Conservation (phyloP, 1,139 yeast species). For the Yamadazyma jaroonii region DNA sequence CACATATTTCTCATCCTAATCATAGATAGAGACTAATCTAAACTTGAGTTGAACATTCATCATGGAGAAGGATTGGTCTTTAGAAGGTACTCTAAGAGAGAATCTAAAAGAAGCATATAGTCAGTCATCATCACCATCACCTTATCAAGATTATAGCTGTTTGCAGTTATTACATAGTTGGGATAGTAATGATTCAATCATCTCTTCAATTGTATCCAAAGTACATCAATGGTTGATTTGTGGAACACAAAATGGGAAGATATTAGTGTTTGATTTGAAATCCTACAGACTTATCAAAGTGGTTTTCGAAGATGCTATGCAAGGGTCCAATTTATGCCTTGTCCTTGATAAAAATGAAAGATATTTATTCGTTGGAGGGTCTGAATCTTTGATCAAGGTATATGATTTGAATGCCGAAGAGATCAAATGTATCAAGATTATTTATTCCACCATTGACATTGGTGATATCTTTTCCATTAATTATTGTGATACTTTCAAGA, state of each 20-base stretch:
- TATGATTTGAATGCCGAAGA: slow-evolving; percentile 55
- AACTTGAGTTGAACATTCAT: too few species aligned
- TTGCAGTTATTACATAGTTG: slow-evolving; percentile 61
- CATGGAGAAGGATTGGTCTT: background rate
- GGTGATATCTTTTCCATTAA: slow-evolving; percentile 89
- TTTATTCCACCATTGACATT: slow-evolving; percentile 81
- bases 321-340: slow-evolving; percentile 72
- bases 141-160: slow-evolving; percentile 4
- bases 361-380: slow-evolving; percentile 77
- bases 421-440: slow-evolving; percentile 51
- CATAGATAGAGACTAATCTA: too few species aligned
- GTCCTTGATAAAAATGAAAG: slow-evolving; percentile 57
- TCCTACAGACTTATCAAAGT: slow-evolving; percentile 54
- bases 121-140: slow-evolving; percentile 5
- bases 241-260: slow-evolving; percentile 91
- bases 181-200: slow-evolving; percentile 69
- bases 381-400: slow-evolving; percentile 83
- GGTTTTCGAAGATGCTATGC: slow-evolving; percentile 48
- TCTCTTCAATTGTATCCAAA: slow-evolving; percentile 74
- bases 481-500: slow-evolving; percentile 59
- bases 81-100: background rate
- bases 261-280: slow-evolving; percentile 66
- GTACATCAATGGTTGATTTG: slow-evolving; percentile 63
- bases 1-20: background rate
- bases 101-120: background rate